Conservation (phyloP, 192 early-diverging fungal genomes). For the Coemansia erecta region DNA sequence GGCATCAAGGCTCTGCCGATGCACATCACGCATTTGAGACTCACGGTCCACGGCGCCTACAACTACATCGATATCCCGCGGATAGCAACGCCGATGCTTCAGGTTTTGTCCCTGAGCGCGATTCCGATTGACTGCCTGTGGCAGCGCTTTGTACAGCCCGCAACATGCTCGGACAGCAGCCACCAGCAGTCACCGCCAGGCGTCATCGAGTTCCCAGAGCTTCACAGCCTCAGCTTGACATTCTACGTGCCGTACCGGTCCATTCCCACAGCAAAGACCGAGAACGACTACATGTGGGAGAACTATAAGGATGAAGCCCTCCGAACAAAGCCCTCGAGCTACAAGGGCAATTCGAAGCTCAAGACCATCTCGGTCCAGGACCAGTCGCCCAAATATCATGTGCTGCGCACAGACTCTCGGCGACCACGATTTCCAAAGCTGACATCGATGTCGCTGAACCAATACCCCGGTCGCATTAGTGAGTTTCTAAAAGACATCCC, state of each 20-base stretch:
- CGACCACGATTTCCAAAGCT: conserved; percentile 41
- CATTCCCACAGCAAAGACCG: conserved; percentile 29
- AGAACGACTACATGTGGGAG: conserved; percentile 38
- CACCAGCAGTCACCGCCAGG: neutral
- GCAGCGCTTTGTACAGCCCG: conserved; percentile 25
- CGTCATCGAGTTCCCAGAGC: conserved; percentile 21
- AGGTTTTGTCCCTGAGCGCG: conserved; percentile 23
- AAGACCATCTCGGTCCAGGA: conserved; percentile 38
- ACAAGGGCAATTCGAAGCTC: conserved; percentile 24
- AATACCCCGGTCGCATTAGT: conserved; percentile 31
- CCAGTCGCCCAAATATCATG: conserved; percentile 29
- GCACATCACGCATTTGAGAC: conserved; percentile 36
- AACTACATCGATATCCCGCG: conserved; percentile 39
- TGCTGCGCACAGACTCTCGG: conserved; percentile 16
- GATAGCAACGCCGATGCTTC: conserved; percentile 23
- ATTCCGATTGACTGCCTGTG: conserved; percentile 38
- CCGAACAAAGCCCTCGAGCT: neutral
- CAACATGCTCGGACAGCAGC: neutral
- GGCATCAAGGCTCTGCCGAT: conserved; percentile 35
- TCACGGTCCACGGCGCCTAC: conserved; percentile 24
- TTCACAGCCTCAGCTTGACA: conserved; percentile 17
- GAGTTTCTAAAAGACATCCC: conserved; percentile 36
- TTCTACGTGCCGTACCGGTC: conserved; percentile 40
- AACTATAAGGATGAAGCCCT: conserved; percentile 15
- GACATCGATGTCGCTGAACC: conserved; percentile 17